These are phyloP conservation scores for Leccinum ochraceum DNA, from an alignment of 768 basidiomycete species.

Conservation along the genomic window DNA sequence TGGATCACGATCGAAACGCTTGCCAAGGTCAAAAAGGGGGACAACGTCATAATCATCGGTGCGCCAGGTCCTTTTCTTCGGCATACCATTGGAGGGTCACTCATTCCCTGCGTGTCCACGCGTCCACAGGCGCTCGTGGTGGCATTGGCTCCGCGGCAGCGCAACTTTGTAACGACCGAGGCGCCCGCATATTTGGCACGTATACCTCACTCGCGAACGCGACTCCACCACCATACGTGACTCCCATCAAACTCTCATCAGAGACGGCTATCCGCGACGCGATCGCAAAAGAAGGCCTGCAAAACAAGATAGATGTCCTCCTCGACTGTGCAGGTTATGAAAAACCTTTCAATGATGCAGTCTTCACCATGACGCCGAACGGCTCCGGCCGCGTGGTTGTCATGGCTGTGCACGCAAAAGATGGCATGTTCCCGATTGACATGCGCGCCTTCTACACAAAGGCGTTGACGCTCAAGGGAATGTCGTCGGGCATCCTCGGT, in stretches of 20 bases:
- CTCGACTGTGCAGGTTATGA: constrained; percentile 38
- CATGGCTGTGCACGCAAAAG: constrained; percentile 37
- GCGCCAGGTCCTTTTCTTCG: background rate
- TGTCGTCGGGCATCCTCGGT: constrained; percentile 30
- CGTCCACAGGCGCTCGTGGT: constrained; percentile 33
- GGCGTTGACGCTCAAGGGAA: constrained; percentile 32
- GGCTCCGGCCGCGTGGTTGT: constrained; percentile 36
- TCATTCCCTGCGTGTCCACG: background rate
- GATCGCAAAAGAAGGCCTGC: constrained; percentile 25
- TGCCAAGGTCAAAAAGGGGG: constrained; percentile 33
- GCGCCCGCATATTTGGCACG: constrained; percentile 36
- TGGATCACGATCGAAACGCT: constrained; percentile 40
- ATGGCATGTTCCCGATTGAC: constrained; percentile 32
- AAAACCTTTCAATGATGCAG: constrained; percentile 34
- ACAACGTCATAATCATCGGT: constrained; percentile 37
- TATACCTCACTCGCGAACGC: constrained; percentile 33
- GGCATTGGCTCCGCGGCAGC: constrained; percentile 37
- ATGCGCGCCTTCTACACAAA: constrained; percentile 36
- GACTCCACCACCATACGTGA: constrained; percentile 28
- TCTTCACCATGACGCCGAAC: constrained; percentile 33
- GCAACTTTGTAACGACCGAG: constrained; percentile 33
- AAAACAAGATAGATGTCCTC: constrained; percentile 36
- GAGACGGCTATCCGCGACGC: constrained; percentile 33
- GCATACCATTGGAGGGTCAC: background rate
- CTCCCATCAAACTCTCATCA: constrained; percentile 35